Conservation (phyloP, 2,329 filamentous ascomycete species). For the Colletotrichum cordylinicola region DNA sequence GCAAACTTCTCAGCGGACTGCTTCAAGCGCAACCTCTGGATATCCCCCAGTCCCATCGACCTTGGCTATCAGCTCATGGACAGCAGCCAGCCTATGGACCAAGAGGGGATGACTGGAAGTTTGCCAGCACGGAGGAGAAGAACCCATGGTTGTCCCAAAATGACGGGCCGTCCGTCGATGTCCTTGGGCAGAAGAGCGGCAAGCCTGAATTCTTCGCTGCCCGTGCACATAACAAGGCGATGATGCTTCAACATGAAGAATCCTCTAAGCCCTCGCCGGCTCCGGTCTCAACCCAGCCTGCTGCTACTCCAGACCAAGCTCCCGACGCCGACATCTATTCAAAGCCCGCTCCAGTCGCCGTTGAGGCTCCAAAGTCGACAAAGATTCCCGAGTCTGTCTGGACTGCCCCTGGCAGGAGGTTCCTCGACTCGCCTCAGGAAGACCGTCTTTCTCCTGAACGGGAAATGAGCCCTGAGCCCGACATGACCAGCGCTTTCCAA, state of each 20-base stretch:
- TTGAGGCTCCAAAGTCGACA: neutral
- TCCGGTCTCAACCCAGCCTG: neutral
- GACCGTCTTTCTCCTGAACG: neutral
- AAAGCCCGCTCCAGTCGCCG: neutral
- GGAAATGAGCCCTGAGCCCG: slow-evolving; percentile 12
- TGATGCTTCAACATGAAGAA: neutral
- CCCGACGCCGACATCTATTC: neutral
- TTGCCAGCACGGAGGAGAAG: neutral
- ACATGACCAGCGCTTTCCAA: slow-evolving; percentile 22
- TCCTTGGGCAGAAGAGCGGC: slow-evolving; percentile 39
- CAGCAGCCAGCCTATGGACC: neutral
- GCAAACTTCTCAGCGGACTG: neutral
- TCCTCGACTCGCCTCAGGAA: slow-evolving; percentile 10
- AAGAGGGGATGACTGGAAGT: neutral
- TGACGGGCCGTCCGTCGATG: slow-evolving; percentile 25
- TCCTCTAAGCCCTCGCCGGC: neutral
- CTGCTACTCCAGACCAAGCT: neutral
- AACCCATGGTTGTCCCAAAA: neutral
- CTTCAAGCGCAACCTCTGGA: neutral
- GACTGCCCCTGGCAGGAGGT: slow-evolving; percentile 9
- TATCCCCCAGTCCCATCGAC: neutral
- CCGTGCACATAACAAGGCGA: slow-evolving; percentile 40
- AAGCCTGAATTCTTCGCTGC: slow-evolving; percentile 46
- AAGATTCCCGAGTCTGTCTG: slow-evolving; percentile 8
- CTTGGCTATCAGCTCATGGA: neutral